A percentile compares a stretch with the other conserved stretches of the same genome.
phyloP scores from a whole-genome alignment of 805 yeast species.

The Phaffomyces thermotolerans region DNA sequence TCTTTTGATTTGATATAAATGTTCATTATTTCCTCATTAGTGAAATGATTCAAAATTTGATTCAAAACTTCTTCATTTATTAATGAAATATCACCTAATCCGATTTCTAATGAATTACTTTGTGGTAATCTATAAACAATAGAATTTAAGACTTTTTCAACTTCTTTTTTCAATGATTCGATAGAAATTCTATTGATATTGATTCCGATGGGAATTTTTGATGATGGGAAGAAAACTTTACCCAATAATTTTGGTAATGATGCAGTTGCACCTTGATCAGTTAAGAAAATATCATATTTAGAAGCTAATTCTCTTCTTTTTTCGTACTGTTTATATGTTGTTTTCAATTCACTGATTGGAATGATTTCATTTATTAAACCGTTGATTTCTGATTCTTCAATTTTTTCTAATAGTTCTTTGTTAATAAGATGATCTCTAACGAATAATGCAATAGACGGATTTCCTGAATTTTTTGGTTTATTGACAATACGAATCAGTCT shows the following conservation, averaged over 20 bases:
- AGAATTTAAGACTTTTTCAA: slow-evolving; percentile 50
- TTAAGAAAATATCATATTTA: slow-evolving; percentile 69
- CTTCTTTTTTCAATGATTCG: slow-evolving; percentile 47
- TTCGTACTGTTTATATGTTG: slow-evolving; percentile 83
- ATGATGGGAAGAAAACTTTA: slow-evolving; percentile 58
- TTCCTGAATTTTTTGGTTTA: slow-evolving; percentile 31
- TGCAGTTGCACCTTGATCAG: slow-evolving; percentile 77
- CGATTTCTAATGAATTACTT: slow-evolving; percentile 59
- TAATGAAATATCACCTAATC: slow-evolving; percentile 49
- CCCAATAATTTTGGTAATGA: slow-evolving; percentile 81
- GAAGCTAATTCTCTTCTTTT: slow-evolving; percentile 67
- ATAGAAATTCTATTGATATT: slow-evolving; percentile 39
- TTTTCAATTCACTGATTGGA: slow-evolving; percentile 68
- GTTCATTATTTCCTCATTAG: slow-evolving; percentile 41
- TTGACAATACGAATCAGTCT: slow-evolving; percentile 33
- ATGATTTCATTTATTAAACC: slow-evolving; percentile 42
- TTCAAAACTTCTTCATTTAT: slow-evolving; percentile 42
- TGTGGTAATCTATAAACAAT: slow-evolving; percentile 64
- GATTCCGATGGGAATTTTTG: slow-evolving; percentile 65
- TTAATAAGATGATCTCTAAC: slow-evolving; percentile 55
- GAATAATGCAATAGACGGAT: slow-evolving; percentile 51
- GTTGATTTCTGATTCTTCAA: slow-evolving; percentile 23
- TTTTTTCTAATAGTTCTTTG: slow-evolving; percentile 20
- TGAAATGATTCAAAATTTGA: slow-evolving; percentile 44
- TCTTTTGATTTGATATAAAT: slow-evolving; percentile 56